Evolutionary conservation across 2,329 filamentous ascomycete species (phyloP).

Genomic region (Trichoderma atroviride): DNA sequence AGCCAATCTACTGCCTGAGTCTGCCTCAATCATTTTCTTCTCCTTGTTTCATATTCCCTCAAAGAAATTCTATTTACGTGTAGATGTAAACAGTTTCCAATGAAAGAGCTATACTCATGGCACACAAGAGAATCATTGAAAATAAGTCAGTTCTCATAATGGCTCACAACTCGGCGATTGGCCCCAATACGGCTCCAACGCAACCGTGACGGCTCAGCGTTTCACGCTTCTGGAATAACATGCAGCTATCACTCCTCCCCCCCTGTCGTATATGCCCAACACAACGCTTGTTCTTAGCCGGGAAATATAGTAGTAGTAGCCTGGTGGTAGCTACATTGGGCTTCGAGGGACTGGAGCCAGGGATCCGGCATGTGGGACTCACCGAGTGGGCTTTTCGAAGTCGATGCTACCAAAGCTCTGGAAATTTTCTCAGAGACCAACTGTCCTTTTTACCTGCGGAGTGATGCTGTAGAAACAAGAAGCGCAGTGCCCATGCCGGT

Average conservation of each 20-base stretch:
- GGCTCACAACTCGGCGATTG: background rate
- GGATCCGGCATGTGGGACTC: constrained; percentile 18
- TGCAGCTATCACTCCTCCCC: background rate
- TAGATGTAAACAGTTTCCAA: background rate
- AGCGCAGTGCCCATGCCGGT: background rate
- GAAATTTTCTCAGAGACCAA: background rate
- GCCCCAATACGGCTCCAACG: background rate
- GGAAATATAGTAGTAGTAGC: background rate
- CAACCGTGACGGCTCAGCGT: constrained; percentile 13
- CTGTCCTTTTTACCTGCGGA: background rate
- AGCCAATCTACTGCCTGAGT: background rate
- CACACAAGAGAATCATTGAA: background rate
- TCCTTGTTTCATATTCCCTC: background rate
- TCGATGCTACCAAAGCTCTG: constrained; percentile 7
- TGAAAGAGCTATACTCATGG: background rate
- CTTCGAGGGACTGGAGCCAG: constrained; percentile 15
- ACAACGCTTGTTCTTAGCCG: constrained; percentile 6
- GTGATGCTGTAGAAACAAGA: background rate
- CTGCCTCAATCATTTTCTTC: too few species aligned
- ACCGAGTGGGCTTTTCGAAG: background rate
- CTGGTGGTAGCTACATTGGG: constrained; percentile 6
- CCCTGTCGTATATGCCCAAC: constrained; percentile 24
- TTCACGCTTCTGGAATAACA: constrained; percentile 18
- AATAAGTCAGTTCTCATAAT: background rate
- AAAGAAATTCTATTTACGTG: background rate